These are phyloP conservation scores for Aphanomyces stellatus DNA, from an alignment of 352 stramenopile genomes.

Conservation along the genomic window DNA sequence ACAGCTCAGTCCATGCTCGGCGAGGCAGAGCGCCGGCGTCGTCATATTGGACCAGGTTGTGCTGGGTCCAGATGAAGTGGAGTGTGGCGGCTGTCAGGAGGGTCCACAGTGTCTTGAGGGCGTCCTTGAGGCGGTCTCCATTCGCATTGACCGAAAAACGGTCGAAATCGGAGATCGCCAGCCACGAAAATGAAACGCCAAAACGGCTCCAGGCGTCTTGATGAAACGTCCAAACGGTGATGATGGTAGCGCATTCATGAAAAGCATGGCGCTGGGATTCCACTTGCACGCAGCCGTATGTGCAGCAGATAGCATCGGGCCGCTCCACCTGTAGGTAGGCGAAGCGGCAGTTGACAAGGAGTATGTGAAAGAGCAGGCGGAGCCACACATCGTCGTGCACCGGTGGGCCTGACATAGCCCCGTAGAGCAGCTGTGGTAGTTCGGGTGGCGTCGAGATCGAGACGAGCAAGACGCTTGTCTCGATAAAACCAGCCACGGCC, in stretches of 20 bases:
- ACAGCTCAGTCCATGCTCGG: not conserved
- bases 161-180: not conserved
- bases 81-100: not conserved
- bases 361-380: not conserved
- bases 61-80: not conserved
- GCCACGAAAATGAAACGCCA: not conserved
- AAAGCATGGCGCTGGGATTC: not conserved
- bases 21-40: not conserved
- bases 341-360: not conserved
- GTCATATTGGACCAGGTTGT: not conserved
- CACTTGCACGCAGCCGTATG: not conserved
- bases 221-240: not conserved
- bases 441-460: not conserved
- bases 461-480: not conserved
- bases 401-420: not conserved
- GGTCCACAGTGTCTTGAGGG: not conserved
- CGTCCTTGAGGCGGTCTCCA: not conserved
- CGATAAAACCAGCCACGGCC: not conserved
- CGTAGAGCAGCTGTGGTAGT: not conserved
- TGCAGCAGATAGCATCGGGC: not conserved
- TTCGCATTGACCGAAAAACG: not conserved
- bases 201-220: not conserved
- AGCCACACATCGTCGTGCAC: conserved; percentile 6
- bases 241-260: not conserved
- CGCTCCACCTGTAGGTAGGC: not conserved